phyloP scores from a whole-genome alignment of 306 rosid species.

The Gastrolobium villosum region DNA sequence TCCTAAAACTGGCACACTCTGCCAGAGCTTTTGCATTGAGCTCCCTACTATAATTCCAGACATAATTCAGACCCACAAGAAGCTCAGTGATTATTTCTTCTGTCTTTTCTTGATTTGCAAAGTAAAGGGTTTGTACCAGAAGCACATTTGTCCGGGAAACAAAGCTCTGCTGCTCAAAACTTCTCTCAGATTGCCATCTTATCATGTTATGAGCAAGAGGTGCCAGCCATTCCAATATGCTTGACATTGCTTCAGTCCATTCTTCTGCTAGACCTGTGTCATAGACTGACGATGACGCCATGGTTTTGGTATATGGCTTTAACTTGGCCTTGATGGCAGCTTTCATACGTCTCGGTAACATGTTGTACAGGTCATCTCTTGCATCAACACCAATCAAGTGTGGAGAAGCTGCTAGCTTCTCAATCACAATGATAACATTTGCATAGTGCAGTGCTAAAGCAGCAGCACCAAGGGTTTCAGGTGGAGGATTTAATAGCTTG shows the following conservation, averaged over 20 bases:
- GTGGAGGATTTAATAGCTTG: constrained; percentile 80
- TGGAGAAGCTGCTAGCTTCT: constrained; percentile 93
- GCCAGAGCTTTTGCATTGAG: constrained; percentile 79
- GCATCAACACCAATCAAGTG: constrained; percentile 96
- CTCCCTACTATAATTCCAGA: constrained; percentile 86
- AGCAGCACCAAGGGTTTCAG: constrained; percentile 86
- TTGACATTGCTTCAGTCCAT: constrained; percentile 86
- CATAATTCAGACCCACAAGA: constrained; percentile 95
- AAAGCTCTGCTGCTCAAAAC: constrained; percentile 91
- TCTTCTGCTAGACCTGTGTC: constrained; percentile 86
- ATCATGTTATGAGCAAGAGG: constrained; percentile 98
- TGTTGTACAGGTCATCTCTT: constrained; percentile 94
- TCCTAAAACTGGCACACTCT: constrained; percentile 83
- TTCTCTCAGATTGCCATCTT: constrained; percentile 98
- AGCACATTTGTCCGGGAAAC: constrained; percentile 84
- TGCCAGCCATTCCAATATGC: constrained; percentile 93
- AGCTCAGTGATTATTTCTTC: constrained; percentile 90
- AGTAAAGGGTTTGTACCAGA: constrained; percentile 94
- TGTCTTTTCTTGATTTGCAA: constrained; percentile 82
- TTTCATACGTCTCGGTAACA: constrained; percentile 85
- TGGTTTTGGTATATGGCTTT: constrained; percentile 74
- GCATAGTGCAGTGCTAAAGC: constrained; percentile 97
- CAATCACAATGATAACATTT: constrained; percentile 87
- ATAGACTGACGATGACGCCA: constrained; percentile 62
- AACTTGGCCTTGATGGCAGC: constrained; percentile 75